Evolutionary conservation across 306 rosid genomes (phyloP), one percentile per base, ranked within the genome.

Genomic region (Trifolium fragiferum): DNA sequence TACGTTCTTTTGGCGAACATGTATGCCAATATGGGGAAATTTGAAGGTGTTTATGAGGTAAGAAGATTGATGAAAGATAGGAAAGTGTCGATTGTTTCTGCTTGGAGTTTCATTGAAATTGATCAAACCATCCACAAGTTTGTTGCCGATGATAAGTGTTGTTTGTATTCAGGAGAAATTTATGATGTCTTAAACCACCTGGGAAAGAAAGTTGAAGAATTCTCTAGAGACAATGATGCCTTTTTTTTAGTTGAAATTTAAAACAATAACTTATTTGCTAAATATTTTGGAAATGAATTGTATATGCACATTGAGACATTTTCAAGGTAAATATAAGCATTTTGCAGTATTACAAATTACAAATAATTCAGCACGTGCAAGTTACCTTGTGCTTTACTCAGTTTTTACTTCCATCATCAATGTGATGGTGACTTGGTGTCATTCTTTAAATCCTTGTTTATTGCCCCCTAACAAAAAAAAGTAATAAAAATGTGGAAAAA

Each of bases 61-160:
- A 85, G 88, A 75, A 81, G 82, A 63, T 58, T 85, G 78, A 83
- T 89, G 89, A 83, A 69, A 27, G 58, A 61, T 43, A 78, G 84
- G 46, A 64, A 77, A 16, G 88, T 86, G 44, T 9, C 10, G 7
- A 4, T 68, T 1, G 27, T 69, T 78, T 79, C 81, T 79, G 88
- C 70, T 75, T 89, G 82, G 79, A 83, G 91, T 77, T 89, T 85
- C 80, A 78, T 85, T 54, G 87, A 87, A 80, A 81, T 83, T 61
- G 78, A 75, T 73, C 83, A 27, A n/a, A 55, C 47, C 15, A 66
- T 85, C 18, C 88, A 86, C 74, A 80, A 82, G 65, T 88, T 86
- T 80, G 37, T 77, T 37, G 89, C 70, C 15, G 61, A 79, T 58
- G 82, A 79, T 46, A 83, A 74, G 68, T 70, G 75, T 76, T 71